Conservation (phyloP, 805 yeast species). For the Cyberlindnera misumaiensis region DNA sequence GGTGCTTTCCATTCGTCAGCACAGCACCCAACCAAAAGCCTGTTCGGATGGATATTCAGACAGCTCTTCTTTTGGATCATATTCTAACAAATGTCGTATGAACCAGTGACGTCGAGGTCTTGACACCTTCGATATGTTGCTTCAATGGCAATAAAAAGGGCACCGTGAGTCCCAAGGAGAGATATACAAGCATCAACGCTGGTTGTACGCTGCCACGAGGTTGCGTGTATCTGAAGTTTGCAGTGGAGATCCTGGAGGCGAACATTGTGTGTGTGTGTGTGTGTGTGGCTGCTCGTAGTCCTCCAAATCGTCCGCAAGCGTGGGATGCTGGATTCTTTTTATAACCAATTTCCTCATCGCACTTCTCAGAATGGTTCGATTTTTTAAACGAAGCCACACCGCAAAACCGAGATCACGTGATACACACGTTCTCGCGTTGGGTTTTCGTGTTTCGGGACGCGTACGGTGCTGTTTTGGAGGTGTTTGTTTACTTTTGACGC, state of each 20-base stretch:
- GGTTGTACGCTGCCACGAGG: constrained; percentile 13
- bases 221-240: constrained; percentile 17
- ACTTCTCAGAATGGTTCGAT: too few species aligned
- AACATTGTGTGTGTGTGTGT: constrained; percentile 5
- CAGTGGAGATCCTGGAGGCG: constrained; percentile 9
- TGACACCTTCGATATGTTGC: constrained; percentile 9
- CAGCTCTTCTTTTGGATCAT: not conserved
- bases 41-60: too few species aligned
- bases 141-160: constrained; percentile 18
- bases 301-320: too few species aligned
- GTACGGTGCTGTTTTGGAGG: too few species aligned
- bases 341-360: too few species aligned
- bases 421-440: constrained; percentile 1
- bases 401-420: not conserved
- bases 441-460: not conserved
- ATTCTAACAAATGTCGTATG: constrained; percentile 1
- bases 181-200: constrained; percentile 18
- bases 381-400: too few species aligned
- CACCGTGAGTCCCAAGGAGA: constrained; percentile 17
- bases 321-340: too few species aligned
- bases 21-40: too few species aligned
- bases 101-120: not conserved
- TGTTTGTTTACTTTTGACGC: not conserved
- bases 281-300: not conserved
- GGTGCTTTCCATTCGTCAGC: too few species aligned